Evolutionary conservation across 2,329 filamentous ascomycete genomes (phyloP).

Genomic region (Diaporthe batatas): DNA sequence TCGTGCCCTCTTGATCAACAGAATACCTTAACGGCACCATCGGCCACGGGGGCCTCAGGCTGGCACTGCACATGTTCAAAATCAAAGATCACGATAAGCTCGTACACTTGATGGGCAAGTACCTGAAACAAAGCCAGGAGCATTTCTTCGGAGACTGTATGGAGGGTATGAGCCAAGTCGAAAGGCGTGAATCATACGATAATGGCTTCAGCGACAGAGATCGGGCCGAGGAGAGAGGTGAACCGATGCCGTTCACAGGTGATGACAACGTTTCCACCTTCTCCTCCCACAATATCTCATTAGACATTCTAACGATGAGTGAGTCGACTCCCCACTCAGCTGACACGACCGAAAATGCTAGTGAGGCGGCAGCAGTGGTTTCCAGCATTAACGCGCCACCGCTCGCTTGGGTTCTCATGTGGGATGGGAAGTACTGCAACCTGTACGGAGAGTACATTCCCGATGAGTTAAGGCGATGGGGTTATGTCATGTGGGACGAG

Average conservation of each 20-base stretch:
- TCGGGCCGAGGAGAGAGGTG: slow-evolving; percentile 18
- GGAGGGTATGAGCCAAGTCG: neutral
- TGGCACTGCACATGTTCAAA: slow-evolving; percentile 30
- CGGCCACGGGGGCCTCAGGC: slow-evolving; percentile 4
- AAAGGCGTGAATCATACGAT: neutral
- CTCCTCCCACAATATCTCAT: neutral
- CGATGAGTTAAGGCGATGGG: slow-evolving; percentile 38
- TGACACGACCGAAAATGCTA: neutral
- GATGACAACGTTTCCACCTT: neutral
- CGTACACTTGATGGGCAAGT: slow-evolving; percentile 49
- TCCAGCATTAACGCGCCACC: slow-evolving; percentile 28
- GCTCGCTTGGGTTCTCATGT: slow-evolving; percentile 43
- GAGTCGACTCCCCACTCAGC: neutral
- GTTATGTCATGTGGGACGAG: slow-evolving; percentile 47
- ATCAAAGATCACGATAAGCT: slow-evolving; percentile 44
- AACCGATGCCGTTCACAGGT: slow-evolving; percentile 30
- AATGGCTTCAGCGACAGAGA: neutral
- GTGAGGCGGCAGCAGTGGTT: neutral
- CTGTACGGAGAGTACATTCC: slow-evolving; percentile 42
- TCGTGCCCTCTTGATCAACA: neutral
- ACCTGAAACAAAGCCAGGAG: neutral
- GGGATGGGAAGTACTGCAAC: slow-evolving; percentile 42
- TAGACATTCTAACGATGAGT: neutral
- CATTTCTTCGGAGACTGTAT: neutral
- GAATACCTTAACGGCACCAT: slow-evolving; percentile 30